These are phyloP conservation scores for Kwoniella bestiolae DNA, from an alignment of 768 basidiomycete genomes.

Conservation along the genomic window DNA sequence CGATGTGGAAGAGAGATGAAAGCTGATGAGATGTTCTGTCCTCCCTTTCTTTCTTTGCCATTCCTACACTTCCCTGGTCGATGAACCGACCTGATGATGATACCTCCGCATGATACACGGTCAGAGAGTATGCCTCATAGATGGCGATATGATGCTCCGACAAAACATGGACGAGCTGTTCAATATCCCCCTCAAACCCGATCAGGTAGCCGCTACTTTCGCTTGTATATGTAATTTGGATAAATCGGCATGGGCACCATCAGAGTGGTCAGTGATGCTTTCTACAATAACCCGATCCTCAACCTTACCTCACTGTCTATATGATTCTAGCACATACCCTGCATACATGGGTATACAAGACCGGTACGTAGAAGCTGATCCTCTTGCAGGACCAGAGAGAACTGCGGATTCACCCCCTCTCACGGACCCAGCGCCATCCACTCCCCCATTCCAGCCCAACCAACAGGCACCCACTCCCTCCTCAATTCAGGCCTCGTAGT, in stretches of 20 bases:
- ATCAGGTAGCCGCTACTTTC: conserved; percentile 81
- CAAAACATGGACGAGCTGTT: conserved; percentile 42
- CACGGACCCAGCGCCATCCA: conserved; percentile 60
- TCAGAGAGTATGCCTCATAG: conserved; percentile 37
- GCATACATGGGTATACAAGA: too few species aligned
- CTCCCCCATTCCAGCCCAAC: conserved; percentile 54
- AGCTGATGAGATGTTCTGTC: not conserved
- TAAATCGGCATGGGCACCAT: conserved; percentile 77
- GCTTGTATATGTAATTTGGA: conserved; percentile 92
- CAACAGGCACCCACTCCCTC: conserved; percentile 73
- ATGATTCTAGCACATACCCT: too few species aligned
- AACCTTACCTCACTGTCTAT: too few species aligned
- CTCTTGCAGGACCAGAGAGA: conserved; percentile 75
- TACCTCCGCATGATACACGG: too few species aligned
- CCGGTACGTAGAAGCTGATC: too few species aligned
- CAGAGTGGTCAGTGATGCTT: conserved; percentile 75
- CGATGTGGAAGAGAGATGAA: not conserved
- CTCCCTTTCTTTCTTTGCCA: too few species aligned
- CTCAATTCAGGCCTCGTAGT: conserved; percentile 87
- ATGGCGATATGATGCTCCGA: conserved; percentile 42
- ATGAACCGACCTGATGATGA: too few species aligned
- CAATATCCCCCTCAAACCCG: conserved; percentile 51
- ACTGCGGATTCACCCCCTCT: conserved; percentile 72
- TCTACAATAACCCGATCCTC: too few species aligned
- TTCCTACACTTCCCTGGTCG: too few species aligned